Evolutionary conservation across 176 grass and related monocot species (phyloP).

Genomic region (Oryza longistaminata): DNA sequence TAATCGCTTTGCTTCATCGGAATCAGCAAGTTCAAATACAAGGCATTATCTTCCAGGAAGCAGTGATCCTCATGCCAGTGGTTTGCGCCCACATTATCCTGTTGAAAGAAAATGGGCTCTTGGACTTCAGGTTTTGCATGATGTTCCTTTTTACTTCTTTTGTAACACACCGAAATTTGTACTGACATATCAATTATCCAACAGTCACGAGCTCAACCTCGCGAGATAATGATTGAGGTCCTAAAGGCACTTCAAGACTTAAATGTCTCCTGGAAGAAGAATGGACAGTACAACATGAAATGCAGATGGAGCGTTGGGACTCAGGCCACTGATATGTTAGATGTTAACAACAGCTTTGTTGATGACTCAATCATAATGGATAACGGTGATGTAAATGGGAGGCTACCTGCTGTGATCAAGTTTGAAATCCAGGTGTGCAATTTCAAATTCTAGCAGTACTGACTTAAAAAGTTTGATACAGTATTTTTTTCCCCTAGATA

Average conservation of each 20-base stretch:
- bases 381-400: conserved; percentile 53
- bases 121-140: conserved; percentile 82
- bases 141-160: conserved; percentile 31
- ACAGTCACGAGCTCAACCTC: conserved; percentile 89
- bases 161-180: conserved; percentile 21
- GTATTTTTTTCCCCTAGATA: not conserved
- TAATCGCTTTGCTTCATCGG: conserved; percentile 30
- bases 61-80: conserved; percentile 58
- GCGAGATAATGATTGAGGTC: conserved; percentile 92
- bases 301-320: conserved; percentile 64
- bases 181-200: conserved; percentile 38
- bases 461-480: conserved; percentile 13
- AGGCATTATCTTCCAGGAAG: conserved; percentile 50
- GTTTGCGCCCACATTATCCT: conserved; percentile 48
- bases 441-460: not conserved
- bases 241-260: conserved; percentile 90
- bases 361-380: conserved; percentile 63
- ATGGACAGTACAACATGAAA: conserved; percentile 98
- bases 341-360: conserved; percentile 57
- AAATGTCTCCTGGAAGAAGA: conserved; percentile 93
- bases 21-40: conserved; percentile 38
- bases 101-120: conserved; percentile 98
- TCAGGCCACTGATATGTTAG: conserved; percentile 52
- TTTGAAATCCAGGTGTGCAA: conserved; percentile 91
- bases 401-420: conserved; percentile 61